phyloP scores from a whole-genome alignment of 2,329 filamentous ascomycete genomes.

The Tolypocladium album region DNA sequence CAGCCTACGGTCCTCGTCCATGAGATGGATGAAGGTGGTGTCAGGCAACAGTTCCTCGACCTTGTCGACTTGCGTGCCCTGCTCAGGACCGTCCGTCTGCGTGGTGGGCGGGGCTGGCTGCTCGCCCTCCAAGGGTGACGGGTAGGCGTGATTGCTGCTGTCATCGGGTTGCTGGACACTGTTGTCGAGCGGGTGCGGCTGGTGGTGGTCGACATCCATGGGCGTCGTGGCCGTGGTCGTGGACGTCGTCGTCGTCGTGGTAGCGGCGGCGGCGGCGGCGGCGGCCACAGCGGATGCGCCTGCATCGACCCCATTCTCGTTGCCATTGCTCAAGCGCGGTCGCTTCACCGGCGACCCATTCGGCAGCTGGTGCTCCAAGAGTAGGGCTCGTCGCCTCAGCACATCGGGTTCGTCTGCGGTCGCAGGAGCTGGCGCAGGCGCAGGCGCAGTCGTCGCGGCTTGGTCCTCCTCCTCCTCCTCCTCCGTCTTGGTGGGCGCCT shows the following conservation, averaged over 20 bases:
- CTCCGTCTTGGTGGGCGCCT: constrained; percentile 30
- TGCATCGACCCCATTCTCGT: constrained; percentile 43
- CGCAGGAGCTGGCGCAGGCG: neutral
- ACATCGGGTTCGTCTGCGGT: constrained; percentile 25
- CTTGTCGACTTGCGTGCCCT: constrained; percentile 55
- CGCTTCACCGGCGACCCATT: constrained; percentile 50
- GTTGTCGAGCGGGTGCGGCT: constrained; percentile 9
- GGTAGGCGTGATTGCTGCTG: constrained; percentile 47
- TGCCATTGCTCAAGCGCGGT: constrained; percentile 50
- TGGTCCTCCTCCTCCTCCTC: constrained; percentile 19
- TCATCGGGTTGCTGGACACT: constrained; percentile 25
- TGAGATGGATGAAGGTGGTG: constrained; percentile 51
- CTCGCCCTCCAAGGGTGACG: constrained; percentile 51
- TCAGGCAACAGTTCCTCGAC: constrained; percentile 47
- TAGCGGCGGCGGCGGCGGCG: constrained; percentile 19
- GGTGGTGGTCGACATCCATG: constrained; percentile 48
- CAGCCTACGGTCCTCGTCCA: constrained; percentile 24
- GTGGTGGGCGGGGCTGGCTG: constrained; percentile 39
- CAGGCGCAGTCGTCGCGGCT: constrained; percentile 7
- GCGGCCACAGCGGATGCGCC: constrained; percentile 12
- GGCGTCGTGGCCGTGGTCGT: constrained; percentile 33
- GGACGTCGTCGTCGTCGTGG: constrained; percentile 29
- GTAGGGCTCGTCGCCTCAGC: constrained; percentile 39
- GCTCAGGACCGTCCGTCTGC: constrained; percentile 51
- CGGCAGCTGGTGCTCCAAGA: constrained; percentile 26